A percentile compares a stretch with the other conserved stretches of the same genome.
These are phyloP conservation scores for Pestalotiopsis fici DNA, from an alignment of 2,329 filamentous ascomycete genomes.

Conservation along the genomic window DNA sequence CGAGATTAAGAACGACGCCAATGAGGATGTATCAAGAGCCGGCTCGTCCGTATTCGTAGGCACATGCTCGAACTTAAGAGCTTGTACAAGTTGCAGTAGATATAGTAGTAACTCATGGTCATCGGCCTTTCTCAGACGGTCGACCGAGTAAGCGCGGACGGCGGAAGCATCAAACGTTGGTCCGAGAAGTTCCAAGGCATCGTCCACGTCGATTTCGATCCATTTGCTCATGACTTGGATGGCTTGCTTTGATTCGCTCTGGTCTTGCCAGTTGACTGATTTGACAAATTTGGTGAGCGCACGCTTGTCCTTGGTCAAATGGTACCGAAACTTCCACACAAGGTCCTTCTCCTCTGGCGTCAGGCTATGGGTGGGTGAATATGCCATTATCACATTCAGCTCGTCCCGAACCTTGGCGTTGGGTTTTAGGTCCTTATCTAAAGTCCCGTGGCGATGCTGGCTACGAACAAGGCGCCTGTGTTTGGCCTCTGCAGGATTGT, in stretches of 20 bases:
- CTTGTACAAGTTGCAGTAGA: slow-evolving; percentile 90
- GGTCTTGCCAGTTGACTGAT: slow-evolving; percentile 91
- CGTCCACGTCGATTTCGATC: slow-evolving; percentile 96
- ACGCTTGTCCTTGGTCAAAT: slow-evolving; percentile 87
- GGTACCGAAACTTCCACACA: slow-evolving; percentile 96
- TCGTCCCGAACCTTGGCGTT: slow-evolving; percentile 96
- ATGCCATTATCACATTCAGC: slow-evolving; percentile 86
- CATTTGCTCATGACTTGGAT: slow-evolving; percentile 88
- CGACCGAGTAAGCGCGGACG: slow-evolving; percentile 91
- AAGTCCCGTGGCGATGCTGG: slow-evolving; percentile 84
- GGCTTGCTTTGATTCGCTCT: slow-evolving; percentile 82
- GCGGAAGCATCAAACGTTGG: slow-evolving; percentile 87
- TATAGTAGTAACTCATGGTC: slow-evolving; percentile 92
- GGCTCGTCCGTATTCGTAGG: slow-evolving; percentile 62
- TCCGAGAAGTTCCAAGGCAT: slow-evolving; percentile 89
- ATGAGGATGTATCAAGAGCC: slow-evolving; percentile 69
- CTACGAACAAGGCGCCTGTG: slow-evolving; percentile 90
- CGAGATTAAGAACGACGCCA: slow-evolving; percentile 86
- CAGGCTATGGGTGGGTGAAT: slow-evolving; percentile 87
- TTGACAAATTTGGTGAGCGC: slow-evolving; percentile 97
- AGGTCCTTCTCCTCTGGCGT: slow-evolving; percentile 92
- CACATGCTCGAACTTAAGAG: slow-evolving; percentile 88
- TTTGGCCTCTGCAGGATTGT: slow-evolving; percentile 95
- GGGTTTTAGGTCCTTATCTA: slow-evolving; percentile 93
- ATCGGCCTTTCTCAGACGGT: slow-evolving; percentile 86